Base-by-base conservation (phyloP, 129 eudicot genomes). In the Flaveria ramosissima region DNA sequence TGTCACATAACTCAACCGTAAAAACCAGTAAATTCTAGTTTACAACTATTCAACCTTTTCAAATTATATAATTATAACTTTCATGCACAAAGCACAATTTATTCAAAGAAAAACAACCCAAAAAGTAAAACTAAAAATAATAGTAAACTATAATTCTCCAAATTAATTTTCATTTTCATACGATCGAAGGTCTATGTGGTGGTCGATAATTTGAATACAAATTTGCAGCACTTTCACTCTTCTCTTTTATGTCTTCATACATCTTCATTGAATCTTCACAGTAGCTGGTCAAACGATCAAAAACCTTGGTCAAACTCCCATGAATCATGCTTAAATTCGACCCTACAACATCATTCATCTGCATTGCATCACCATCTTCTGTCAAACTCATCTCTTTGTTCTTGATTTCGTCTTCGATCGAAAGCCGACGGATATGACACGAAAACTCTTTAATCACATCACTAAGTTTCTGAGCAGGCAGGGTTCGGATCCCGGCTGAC, bases 231-330 rank as follows among this genome's bases (percentile, higher is more conserved):
- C 76, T 80, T 62, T 93, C 97, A 71, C 85, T 80, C 41, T 84
- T 88, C 84, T 80, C 87, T 67, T 84, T 61, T 27, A 93, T 84
- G 61, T 93, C 96, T 66, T 90, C 96, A 69, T 80, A 90, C 92
- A 87, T 84, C 78, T 85, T 90, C 86, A 87, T 69, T 5, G 97
- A 90, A 10, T 87, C 93, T 81, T 93, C 97, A 6, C 97, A 88
- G 74, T 90, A 93, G 68, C 83, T 90, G 63, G 87, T 90, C 85
- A 93, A 71, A 59, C 89, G 64, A 68, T 93, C 90, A 41, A 93
- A 88, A 71, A 90, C 97, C 85, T 80, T 88, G 6, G 93, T 90
- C 87, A 93, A 81, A 79, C 98, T 83, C 17, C 84, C 39, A 14
- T 84, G 88, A 41, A 88, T 76, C 77, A 55, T 57, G 76, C 84